Conservation (phyloP, 441 rosid genomes). For the Eugenia klotzschiana region DNA sequence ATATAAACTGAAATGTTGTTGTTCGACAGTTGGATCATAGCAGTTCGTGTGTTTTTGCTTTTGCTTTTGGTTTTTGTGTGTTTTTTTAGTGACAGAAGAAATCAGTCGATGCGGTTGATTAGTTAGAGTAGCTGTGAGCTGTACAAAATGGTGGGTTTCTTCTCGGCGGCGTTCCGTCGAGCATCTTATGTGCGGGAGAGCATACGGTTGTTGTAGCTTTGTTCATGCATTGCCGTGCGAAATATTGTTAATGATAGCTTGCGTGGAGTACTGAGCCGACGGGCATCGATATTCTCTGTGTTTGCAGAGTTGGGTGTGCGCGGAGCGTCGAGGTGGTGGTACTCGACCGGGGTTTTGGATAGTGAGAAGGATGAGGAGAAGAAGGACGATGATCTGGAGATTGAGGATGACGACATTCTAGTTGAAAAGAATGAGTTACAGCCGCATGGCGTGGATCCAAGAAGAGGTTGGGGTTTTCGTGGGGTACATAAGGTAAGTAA, state of each 20-base stretch:
- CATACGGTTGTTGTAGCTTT: background rate
- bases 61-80: background rate
- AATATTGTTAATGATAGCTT: background rate
- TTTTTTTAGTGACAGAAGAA: background rate
- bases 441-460: constrained; percentile 79
- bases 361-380: constrained; percentile 11
- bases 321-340: constrained; percentile 33
- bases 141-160: background rate
- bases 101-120: background rate
- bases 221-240: background rate
- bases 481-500: constrained; percentile 73
- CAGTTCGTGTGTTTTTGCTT: background rate
- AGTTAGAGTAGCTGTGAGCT: background rate
- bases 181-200: background rate
- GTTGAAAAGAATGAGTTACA: constrained; percentile 34
- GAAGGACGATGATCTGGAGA: constrained; percentile 12
- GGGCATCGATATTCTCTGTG: background rate
- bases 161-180: background rate
- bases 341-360: constrained; percentile 24
- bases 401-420: constrained; percentile 25
- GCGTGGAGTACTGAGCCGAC: background rate
- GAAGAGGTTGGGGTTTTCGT: constrained; percentile 78
- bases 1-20: background rate
- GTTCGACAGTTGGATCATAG: background rate
- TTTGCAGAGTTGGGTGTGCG: constrained; percentile 24